Evolutionary conservation across 2,329 filamentous ascomycete species (phyloP), one percentile per base, ranked within the genome.

Genomic region (Colletotrichum euphorbiae): DNA sequence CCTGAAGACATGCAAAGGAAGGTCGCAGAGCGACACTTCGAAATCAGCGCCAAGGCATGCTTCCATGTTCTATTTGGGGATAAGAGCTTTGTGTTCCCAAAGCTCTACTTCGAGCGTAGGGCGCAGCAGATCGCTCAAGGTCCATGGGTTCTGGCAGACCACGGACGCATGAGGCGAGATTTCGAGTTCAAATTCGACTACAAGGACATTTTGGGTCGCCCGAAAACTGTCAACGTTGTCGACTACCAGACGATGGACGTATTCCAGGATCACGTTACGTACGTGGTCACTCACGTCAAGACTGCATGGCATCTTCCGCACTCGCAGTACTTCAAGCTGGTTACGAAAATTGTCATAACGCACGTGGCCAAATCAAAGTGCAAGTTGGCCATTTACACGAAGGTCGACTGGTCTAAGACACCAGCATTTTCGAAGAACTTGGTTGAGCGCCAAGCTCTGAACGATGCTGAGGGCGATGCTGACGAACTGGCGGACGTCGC

Each of bases 1-100:
- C 96, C 96, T 1, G 88, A 91, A 69, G 93, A 91, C 60, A 94
- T 97, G 87, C 88, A 90, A 59, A 85, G 88, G 71, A 86, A 91
- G 72, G 90, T 91, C 7, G 88, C 92, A 1, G 93, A 97, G 77
- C 89, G 92, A 69, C 87, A 93, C 71, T 97, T 97, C 77, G 92
- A 97, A 72, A 90, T 98, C 69, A 97, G 93, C 70, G 91, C 96
- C 52, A 98, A 99, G 78, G 93, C 93, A 0, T 89, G 97, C 66
- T 99, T 98, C 78, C 95, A 98, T 75, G 93, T 98, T 15, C 86
- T 99, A 58, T 99, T 98, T 78, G 96, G 96, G 42, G 96, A 99
- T 79, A 97, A 95, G 80, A 97, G 93, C 77, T 93, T 94, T 38
- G 90, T 98, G 43, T 99, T 98, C 80, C 93, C 96, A 73, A 90